Evolutionary conservation across 768 basidiomycete species (phyloP).

Genomic region (Arthromyces matolae): DNA sequence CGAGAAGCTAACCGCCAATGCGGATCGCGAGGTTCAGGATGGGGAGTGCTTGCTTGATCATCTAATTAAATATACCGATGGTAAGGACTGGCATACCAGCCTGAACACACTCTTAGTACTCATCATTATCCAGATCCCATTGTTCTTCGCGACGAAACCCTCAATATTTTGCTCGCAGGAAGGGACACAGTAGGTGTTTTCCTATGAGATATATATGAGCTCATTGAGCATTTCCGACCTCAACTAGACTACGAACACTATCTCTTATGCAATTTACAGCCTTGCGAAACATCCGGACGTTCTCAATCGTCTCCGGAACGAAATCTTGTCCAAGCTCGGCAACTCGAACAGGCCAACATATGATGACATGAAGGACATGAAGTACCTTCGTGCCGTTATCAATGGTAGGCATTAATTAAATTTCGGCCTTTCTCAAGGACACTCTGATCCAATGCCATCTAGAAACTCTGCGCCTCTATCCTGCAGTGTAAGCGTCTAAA

Average conservation of each 20-base stretch:
- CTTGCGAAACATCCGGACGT: slow-evolving; percentile 41
- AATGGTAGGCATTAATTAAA: slow-evolving; percentile 23
- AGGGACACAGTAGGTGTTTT: slow-evolving; percentile 58
- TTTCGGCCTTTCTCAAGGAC: neutral
- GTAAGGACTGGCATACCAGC: slow-evolving; percentile 24
- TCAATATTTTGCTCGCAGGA: slow-evolving; percentile 57
- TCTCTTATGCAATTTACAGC: slow-evolving; percentile 43
- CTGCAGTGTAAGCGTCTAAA: slow-evolving; percentile 27
- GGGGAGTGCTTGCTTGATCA: slow-evolving; percentile 45
- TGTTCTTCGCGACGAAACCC: slow-evolving; percentile 43
- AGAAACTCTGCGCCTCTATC: slow-evolving; percentile 44
- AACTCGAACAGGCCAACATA: slow-evolving; percentile 33
- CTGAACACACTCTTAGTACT: no score
- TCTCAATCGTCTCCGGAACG: slow-evolving; percentile 36
- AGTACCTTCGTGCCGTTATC: slow-evolving; percentile 35
- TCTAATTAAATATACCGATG: slow-evolving; percentile 49
- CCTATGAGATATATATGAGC: no score
- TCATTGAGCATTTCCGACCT: no score
- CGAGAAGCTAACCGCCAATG: slow-evolving; percentile 20
- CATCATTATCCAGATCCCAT: slow-evolving; percentile 23
- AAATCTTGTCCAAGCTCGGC: slow-evolving; percentile 39
- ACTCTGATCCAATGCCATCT: neutral
- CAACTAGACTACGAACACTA: slow-evolving; percentile 36
- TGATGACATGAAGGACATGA: slow-evolving; percentile 46
- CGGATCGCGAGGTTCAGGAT: slow-evolving; percentile 29